Evolutionary conservation across 2,329 filamentous ascomycete species (phyloP).

Genomic region (Penicillium crustosum): DNA sequence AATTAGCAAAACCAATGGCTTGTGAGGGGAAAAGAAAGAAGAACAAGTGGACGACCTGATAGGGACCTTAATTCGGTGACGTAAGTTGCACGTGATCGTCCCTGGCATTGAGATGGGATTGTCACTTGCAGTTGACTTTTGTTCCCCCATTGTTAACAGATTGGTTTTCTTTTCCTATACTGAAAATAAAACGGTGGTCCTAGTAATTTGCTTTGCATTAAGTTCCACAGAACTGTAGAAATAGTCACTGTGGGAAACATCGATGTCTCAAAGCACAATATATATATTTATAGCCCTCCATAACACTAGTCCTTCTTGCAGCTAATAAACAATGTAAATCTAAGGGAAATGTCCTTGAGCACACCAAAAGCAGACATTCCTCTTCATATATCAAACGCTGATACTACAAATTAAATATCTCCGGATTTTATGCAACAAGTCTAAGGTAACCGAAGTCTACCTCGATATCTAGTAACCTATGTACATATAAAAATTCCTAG

Average conservation of each 20-base stretch:
- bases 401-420: not conserved
- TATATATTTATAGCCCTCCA: not conserved
- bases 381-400: too few species aligned
- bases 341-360: not conserved
- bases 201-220: not conserved
- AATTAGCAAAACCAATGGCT: not conserved
- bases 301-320: not conserved
- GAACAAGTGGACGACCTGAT: not conserved
- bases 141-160: not conserved
- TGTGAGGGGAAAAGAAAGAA: not conserved
- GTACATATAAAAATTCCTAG: not conserved
- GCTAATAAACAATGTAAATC: not conserved
- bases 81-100: constrained; percentile 8
- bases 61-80: constrained; percentile 2
- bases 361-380: too few species aligned
- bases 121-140: not conserved
- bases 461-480: not conserved
- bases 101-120: not conserved
- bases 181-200: too few species aligned
- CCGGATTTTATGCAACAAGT: too few species aligned
- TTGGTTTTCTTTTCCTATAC: not conserved
- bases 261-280: not conserved
- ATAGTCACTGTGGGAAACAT: too few species aligned
- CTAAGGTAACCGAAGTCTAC: too few species aligned
- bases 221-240: not conserved